These are phyloP conservation scores for Torrubiellomyces zombiae DNA, from an alignment of 2,329 filamentous ascomycete species.

Conservation along the genomic window DNA sequence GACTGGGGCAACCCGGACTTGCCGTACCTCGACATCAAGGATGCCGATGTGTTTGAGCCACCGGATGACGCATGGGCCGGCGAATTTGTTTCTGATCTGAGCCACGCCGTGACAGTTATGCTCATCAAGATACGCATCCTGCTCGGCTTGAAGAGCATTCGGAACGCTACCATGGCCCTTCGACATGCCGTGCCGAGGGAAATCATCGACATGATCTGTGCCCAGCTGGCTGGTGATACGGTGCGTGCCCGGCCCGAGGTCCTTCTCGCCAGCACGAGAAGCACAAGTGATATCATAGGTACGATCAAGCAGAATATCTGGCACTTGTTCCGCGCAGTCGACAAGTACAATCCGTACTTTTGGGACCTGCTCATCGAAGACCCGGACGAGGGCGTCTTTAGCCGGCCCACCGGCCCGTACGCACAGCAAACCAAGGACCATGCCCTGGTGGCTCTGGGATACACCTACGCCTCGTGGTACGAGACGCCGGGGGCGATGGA, in stretches of 20 bases:
- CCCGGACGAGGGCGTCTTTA: neutral
- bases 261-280: conserved; percentile 1
- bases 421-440: neutral
- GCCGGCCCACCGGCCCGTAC: conserved; percentile 3
- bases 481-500: conserved; percentile 2
- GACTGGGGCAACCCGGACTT: conserved; percentile 7
- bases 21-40: conserved; percentile 16
- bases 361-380: conserved; percentile 7
- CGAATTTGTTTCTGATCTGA: too few relatives aligned
- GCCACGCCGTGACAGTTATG: conserved; percentile 4
- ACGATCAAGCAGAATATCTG: conserved; percentile 6
- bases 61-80: conserved; percentile 1
- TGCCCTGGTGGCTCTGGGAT: neutral
- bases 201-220: conserved; percentile 8
- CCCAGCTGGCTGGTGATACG: conserved; percentile 5
- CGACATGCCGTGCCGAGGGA: conserved; percentile 6
- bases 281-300: conserved; percentile 1
- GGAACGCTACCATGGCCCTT: conserved; percentile 4
- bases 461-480: conserved; percentile 1
- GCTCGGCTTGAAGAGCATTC: conserved; percentile 8
- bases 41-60: conserved; percentile 23
- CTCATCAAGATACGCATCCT: conserved; percentile 11
- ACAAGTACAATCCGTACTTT: conserved; percentile 7
- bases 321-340: conserved; percentile 4
- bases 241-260: conserved; percentile 2